Evolutionary conservation across 106 monocot genomes (phyloP).

Genomic region (Apostasia shenzhenica): DNA sequence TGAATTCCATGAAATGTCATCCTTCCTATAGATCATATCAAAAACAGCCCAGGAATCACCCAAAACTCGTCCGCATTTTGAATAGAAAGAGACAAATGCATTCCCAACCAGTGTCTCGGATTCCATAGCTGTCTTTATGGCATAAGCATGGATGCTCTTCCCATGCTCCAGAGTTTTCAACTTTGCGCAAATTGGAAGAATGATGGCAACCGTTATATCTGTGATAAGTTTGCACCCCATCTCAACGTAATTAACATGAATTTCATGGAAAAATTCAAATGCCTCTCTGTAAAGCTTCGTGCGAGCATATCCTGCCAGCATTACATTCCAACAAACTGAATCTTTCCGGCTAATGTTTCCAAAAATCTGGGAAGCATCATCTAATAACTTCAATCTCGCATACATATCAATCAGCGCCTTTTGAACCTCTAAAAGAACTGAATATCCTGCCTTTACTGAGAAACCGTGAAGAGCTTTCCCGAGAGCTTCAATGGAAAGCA

Average conservation of each 20-base stretch:
- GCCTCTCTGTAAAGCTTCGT: slow-evolving; percentile 15
- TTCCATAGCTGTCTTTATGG: slow-evolving; percentile 41
- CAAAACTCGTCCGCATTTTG: slow-evolving; percentile 41
- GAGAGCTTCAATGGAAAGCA: slow-evolving; percentile 1
- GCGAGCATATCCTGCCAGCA: slow-evolving; percentile 43
- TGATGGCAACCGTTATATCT: slow-evolving; percentile 33
- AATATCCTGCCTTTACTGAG: slow-evolving; percentile 18
- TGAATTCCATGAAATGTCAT: slow-evolving; percentile 71
- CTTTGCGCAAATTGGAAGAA: slow-evolving; percentile 47
- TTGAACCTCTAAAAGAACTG: slow-evolving; percentile 1
- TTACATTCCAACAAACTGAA: slow-evolving; percentile 49
- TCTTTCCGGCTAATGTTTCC: slow-evolving; percentile 22
- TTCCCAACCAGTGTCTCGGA: slow-evolving; percentile 52
- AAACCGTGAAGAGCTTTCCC: slow-evolving; percentile 44
- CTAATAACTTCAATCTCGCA: slow-evolving; percentile 20
- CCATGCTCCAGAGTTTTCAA: slow-evolving; percentile 18
- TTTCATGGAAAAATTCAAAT: slow-evolving; percentile 20
- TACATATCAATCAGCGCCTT: slow-evolving; percentile 67
- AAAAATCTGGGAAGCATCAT: slow-evolving; percentile 36
- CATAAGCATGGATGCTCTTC: slow-evolving; percentile 33
- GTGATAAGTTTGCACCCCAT: slow-evolving; percentile 15
- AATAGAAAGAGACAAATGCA: slow-evolving; percentile 55
- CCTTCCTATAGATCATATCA: slow-evolving; percentile 30
- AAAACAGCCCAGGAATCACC: slow-evolving; percentile 32
- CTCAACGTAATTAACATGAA: slow-evolving; percentile 25